Percentiles rank a stretch among this genome's conserved stretches.
phyloP scores from a whole-genome alignment of 2,329 filamentous ascomycete genomes.

The Alternaria sp. region DNA sequence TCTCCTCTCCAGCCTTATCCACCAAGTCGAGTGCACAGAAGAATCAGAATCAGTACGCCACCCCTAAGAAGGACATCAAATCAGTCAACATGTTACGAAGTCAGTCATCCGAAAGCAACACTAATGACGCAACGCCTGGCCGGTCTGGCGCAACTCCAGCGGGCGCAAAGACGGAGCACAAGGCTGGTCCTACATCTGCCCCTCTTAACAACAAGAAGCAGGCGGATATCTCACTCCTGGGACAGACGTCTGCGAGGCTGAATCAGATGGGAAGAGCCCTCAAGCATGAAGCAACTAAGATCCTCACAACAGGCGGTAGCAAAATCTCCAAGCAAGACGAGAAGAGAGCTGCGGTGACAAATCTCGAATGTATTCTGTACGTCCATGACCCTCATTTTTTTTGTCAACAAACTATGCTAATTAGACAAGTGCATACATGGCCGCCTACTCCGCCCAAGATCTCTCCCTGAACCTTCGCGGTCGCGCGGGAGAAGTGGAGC shows the following conservation, averaged over 20 bases:
- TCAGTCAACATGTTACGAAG: conserved; percentile 49
- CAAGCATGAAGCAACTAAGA: conserved; percentile 57
- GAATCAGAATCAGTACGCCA: conserved; percentile 37
- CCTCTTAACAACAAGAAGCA: conserved; percentile 43
- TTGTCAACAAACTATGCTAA: conserved; percentile 23
- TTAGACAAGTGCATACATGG: conserved; percentile 48
- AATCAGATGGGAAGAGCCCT: conserved; percentile 55
- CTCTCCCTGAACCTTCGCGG: conserved; percentile 38
- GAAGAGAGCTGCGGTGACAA: conserved; percentile 53
- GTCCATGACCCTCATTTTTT: neutral
- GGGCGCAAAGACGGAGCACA: conserved; percentile 33
- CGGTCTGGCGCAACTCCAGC: conserved; percentile 44
- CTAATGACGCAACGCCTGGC: conserved; percentile 48
- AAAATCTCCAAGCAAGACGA: conserved; percentile 44
- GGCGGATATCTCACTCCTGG: conserved; percentile 48
- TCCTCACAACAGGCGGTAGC: conserved; percentile 33
- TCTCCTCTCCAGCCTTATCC: conserved; percentile 41
- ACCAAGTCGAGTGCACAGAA: conserved; percentile 45
- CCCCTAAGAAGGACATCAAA: conserved; percentile 49
- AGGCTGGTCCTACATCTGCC: conserved; percentile 40
- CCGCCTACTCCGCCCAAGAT: conserved; percentile 48
- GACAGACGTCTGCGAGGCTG: conserved; percentile 51
- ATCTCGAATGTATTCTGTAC: conserved; percentile 57
- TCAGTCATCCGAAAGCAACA: conserved; percentile 45
- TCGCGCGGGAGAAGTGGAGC: conserved; percentile 45